Evolutionary conservation across 2,329 filamentous ascomycete species (phyloP).

Genomic region (Trichoderma breve): DNA sequence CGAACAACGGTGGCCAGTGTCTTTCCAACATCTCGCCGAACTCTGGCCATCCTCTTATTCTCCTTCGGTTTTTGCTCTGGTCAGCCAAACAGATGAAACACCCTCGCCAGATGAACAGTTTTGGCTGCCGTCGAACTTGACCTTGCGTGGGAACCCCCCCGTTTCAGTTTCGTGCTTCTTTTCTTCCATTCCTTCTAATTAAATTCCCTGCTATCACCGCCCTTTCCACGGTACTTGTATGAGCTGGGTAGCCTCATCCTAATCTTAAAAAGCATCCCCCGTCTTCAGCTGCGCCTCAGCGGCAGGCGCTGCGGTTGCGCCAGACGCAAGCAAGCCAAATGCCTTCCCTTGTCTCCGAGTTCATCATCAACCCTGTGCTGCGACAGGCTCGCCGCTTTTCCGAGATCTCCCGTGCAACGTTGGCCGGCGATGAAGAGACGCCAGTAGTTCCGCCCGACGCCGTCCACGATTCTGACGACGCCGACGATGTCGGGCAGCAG

Average conservation of each 20-base stretch:
- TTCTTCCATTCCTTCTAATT: background rate
- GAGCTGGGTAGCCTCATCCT: conserved; percentile 6
- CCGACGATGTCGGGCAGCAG: conserved; percentile 21
- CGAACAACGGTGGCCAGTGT: background rate
- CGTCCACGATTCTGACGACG: conserved; percentile 30
- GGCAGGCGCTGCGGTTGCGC: conserved; percentile 5
- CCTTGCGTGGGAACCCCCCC: background rate
- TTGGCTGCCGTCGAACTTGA: background rate
- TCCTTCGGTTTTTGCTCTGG: background rate
- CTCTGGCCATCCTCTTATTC: background rate
- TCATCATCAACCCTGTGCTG: conserved; percentile 64
- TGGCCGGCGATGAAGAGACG: conserved; percentile 36
- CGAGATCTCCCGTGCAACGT: conserved; percentile 43
- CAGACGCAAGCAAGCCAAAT: conserved; percentile 38
- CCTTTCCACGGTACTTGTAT: background rate
- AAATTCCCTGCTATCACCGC: background rate
- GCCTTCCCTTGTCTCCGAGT: conserved; percentile 63
- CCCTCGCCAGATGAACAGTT: background rate
- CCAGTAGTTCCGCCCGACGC: conserved; percentile 25
- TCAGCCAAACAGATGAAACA: conserved; percentile 4
- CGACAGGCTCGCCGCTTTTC: conserved; percentile 65
- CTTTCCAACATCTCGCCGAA: conserved; percentile 1
- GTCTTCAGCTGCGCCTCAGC: conserved; percentile 2
- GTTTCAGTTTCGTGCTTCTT: background rate
- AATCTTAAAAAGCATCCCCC: conserved; percentile 3